phyloP scores from a whole-genome alignment of 148 eudicot genomes.

The Salicornia ramosissima region DNA sequence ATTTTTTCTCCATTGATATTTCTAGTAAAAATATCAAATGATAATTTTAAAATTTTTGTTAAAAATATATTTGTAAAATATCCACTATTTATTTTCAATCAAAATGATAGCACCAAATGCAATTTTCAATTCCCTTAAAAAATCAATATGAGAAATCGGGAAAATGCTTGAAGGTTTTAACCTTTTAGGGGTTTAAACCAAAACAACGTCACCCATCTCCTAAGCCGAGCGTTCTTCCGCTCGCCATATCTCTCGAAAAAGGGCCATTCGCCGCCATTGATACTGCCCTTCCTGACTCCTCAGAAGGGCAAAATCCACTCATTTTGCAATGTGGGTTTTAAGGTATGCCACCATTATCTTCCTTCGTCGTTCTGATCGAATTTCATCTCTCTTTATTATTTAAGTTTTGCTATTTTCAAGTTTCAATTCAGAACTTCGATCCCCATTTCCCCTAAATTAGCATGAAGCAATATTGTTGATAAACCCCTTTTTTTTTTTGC shows the following conservation, averaged over 20 bases:
- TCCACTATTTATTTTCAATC: too few relatives aligned
- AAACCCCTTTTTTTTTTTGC: not conserved
- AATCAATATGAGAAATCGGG: too few relatives aligned
- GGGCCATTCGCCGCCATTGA: constrained; percentile 22
- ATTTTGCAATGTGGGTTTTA: not conserved
- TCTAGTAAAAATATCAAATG: too few relatives aligned
- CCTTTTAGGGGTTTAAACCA: constrained; percentile 21
- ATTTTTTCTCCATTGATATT: too few relatives aligned
- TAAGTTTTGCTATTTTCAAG: not conserved
- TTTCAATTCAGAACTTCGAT: constrained; percentile 3
- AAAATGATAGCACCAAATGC: too few relatives aligned
- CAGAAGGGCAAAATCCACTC: not conserved
- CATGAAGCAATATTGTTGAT: not conserved
- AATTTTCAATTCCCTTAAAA: too few relatives aligned
- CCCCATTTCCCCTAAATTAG: constrained; percentile 7
- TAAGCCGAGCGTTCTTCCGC: constrained; percentile 15
- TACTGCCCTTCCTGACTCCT: not conserved
- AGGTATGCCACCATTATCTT: constrained; percentile 6
- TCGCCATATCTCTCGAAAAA: constrained; percentile 1
- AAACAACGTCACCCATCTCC: constrained; percentile 13
- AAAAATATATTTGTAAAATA: too few relatives aligned
- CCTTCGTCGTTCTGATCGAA: not conserved
- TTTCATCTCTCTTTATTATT: not conserved
- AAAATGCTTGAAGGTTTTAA: too few relatives aligned
- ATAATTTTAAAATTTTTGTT: too few relatives aligned